Percentiles rank a stretch among this genome's conserved stretches.
Evolutionary conservation across 208 protist genomes (phyloP).

Genomic region (Crithidia fasciculata): DNA sequence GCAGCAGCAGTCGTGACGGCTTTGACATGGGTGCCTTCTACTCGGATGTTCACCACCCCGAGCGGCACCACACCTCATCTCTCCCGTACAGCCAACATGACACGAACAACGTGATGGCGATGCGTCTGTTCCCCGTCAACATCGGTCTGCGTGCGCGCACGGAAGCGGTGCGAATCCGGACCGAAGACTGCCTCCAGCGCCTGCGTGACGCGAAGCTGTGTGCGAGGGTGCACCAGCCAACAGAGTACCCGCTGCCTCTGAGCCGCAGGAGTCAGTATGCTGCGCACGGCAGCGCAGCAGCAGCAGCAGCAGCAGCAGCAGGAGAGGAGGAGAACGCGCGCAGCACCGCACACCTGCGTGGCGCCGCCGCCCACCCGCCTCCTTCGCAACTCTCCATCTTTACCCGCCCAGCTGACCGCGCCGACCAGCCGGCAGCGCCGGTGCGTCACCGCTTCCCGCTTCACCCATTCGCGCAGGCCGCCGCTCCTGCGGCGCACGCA

Average conservation of each 20-base stretch:
- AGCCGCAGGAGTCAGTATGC: constrained; percentile 20
- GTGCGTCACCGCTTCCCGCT: constrained; percentile 12
- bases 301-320: background rate
- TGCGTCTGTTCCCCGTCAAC: constrained; percentile 76
- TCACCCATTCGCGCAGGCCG: constrained; percentile 12
- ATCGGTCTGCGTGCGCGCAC: constrained; percentile 48
- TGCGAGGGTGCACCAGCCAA: constrained; percentile 31
- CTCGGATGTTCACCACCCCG: constrained; percentile 41
- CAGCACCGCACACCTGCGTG: constrained; percentile 39
- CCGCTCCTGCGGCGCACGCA: background rate
- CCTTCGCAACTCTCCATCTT: constrained; percentile 70
- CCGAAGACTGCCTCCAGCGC: constrained; percentile 65
- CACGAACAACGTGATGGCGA: constrained; percentile 70
- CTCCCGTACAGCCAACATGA: constrained; percentile 45
- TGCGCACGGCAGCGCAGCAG: background rate
- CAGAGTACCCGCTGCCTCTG: constrained; percentile 62
- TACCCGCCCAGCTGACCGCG: constrained; percentile 54
- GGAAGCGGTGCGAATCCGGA: constrained; percentile 62
- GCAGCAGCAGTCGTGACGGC: constrained; percentile 10
- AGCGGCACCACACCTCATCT: constrained; percentile 72
- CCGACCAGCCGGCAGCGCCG: background rate
- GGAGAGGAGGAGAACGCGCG: background rate
- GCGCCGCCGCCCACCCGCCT: constrained; percentile 63
- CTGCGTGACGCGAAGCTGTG: constrained; percentile 60
- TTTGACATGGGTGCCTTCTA: constrained; percentile 55